Evolutionary conservation across 1,139 yeast species (phyloP), one percentile per base, ranked within the genome.

Genomic region (Diutina neorugosa): DNA sequence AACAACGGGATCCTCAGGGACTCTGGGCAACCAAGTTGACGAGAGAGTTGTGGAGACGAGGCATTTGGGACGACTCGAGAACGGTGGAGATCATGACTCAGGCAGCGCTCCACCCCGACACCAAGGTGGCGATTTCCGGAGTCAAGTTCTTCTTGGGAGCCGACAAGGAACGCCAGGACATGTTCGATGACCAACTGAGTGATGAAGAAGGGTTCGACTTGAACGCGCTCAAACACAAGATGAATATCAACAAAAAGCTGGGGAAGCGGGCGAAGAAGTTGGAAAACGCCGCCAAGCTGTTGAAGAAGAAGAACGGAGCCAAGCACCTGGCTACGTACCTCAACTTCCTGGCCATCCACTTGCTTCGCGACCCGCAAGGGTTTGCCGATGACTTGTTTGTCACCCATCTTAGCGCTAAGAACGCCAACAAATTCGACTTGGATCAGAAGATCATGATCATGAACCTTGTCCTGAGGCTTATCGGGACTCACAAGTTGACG

Each of bases 31-130:
- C 98, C 9, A 90, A 89, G 63, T 74, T 93, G 54, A 90, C 98
- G 8, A 79, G 98, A 65, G 98, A 93, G 67, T 75, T 93, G 54
- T 93, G 99, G 99, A 80, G 96, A 71, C 78, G 98, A 64, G 96
- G 96, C 63, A 86, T 93, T 56, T 93, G 99, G 99, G 97, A 90
- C 66, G 99, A 93, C 68, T 80, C 96, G 1, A 76, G 98, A 61
- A 86, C 98, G 0, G 96, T 93, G 23, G 98, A 93, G 68, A 82
- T 93, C 62, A 91, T 94, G 98, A 86, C 96, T 2, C 95, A 89
- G 62, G 97, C 98, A 1, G 90, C 97, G 1, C 69, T 87, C 56
- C 96, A 90, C 64, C 82, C 86, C 11, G 96, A 91, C 61, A 78
- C 82, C 14, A 93, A 93, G 69, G 95, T 93, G 53, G 87, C 96